phyloP scores from a whole-genome alignment of 352 stramenopile genomes.

The Elongisporangium prolatum region DNA sequence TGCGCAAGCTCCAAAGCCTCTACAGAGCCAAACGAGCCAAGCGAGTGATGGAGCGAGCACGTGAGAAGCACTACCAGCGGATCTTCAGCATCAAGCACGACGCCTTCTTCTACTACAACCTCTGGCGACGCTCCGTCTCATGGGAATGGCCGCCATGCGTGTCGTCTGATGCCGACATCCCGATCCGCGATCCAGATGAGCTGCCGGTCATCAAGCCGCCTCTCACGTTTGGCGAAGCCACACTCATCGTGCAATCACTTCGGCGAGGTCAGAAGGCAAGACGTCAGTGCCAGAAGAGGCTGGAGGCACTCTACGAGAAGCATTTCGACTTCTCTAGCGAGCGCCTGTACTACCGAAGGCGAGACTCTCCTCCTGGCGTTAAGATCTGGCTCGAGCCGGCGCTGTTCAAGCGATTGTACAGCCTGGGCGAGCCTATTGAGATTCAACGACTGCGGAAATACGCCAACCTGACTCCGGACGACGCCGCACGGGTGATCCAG shows the following conservation, averaged over 20 bases:
- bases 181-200: conserved; percentile 68
- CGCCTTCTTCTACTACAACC: conserved; percentile 77
- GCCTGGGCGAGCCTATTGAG: conserved; percentile 62
- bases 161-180: conserved; percentile 39
- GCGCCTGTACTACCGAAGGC: conserved; percentile 41
- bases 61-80: conserved; percentile 62
- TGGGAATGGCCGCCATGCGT: conserved; percentile 46
- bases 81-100: conserved; percentile 75
- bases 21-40: conserved; percentile 48
- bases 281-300: conserved; percentile 16
- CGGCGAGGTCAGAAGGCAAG: conserved; percentile 28
- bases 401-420: conserved; percentile 47
- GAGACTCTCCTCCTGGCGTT: conserved; percentile 7
- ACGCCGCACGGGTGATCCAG: conserved; percentile 56
- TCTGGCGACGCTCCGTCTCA: conserved; percentile 40
- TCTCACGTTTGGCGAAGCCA: conserved; percentile 48
- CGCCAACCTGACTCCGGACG: conserved; percentile 39
- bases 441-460: conserved; percentile 41
- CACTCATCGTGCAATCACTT: conserved; percentile 35
- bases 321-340: conserved; percentile 59
- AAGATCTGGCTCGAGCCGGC: conserved; percentile 25
- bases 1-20: conserved; percentile 71
- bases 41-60: conserved; percentile 40
- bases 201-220: conserved; percentile 38
- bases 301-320: conserved; percentile 54